Conservation (phyloP, 2,329 filamentous ascomycete species). For the Endocalyx cinctus region DNA sequence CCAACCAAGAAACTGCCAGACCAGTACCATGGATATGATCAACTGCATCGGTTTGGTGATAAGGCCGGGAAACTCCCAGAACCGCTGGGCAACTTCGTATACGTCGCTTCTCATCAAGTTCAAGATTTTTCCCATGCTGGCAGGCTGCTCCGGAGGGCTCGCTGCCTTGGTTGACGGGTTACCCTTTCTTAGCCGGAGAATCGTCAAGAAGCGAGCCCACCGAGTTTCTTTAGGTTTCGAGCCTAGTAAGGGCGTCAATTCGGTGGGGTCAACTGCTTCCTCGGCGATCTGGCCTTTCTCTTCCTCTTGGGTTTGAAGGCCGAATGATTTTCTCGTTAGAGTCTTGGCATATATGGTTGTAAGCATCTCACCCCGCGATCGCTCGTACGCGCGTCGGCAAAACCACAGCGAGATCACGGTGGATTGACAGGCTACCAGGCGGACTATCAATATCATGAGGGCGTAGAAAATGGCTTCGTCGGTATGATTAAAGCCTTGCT, state of each 20-base stretch:
- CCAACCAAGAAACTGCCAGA: constrained; percentile 76
- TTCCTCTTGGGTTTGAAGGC: constrained; percentile 30
- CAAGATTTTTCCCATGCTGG: constrained; percentile 85
- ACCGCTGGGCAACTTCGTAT: constrained; percentile 76
- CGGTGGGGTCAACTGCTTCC: constrained; percentile 2
- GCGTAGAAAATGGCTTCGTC: constrained; percentile 63
- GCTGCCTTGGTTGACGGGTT: constrained; percentile 15
- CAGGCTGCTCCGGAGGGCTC: constrained; percentile 46
- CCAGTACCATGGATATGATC: constrained; percentile 67
- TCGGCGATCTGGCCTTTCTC: constrained; percentile 5
- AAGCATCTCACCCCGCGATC: constrained; percentile 79
- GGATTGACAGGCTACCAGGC: constrained; percentile 60
- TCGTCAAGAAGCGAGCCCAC: constrained; percentile 22
- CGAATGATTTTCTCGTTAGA: constrained; percentile 56
- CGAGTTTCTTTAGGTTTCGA: constrained; percentile 17
- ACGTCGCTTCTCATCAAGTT: constrained; percentile 81
- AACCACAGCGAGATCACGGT: constrained; percentile 74
- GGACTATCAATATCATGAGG: constrained; percentile 53
- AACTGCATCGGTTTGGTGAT: constrained; percentile 73
- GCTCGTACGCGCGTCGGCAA: constrained; percentile 76
- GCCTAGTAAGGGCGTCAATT: constrained; percentile 18
- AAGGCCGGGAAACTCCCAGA: constrained; percentile 81
- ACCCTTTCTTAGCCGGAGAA: constrained; percentile 18
- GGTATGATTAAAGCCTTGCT: constrained; percentile 43
- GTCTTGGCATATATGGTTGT: constrained; percentile 82